Percentiles rank a stretch among this genome's conserved stretches.
These are phyloP conservation scores for Lophiostoma macrostomum DNA, from an alignment of 495 filamentous ascomycete species.

Conservation along the genomic window DNA sequence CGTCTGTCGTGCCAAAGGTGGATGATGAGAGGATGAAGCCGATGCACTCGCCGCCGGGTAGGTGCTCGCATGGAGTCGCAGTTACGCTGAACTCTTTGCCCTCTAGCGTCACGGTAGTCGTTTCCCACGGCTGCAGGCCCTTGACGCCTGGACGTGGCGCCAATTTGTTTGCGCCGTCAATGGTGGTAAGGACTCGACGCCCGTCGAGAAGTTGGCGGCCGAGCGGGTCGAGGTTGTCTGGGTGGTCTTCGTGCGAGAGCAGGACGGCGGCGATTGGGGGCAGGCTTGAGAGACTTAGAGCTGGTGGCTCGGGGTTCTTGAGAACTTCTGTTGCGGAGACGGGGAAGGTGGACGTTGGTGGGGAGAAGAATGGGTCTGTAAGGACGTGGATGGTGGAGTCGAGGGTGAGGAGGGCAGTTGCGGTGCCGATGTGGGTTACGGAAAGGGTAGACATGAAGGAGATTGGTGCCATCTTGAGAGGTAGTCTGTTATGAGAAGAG, in stretches of 20 bases:
- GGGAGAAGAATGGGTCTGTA: conserved; percentile 55
- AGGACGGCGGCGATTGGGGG: conserved; percentile 53
- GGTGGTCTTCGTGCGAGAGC: conserved; percentile 56
- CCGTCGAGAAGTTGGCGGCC: conserved; percentile 45
- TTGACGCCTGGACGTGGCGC: conserved; percentile 39
- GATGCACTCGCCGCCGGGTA: conserved; percentile 49
- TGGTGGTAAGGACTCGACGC: conserved; percentile 50
- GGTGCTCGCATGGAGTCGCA: conserved; percentile 48
- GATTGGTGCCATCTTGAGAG: background rate
- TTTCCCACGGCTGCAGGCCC: conserved; percentile 37
- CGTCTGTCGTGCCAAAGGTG: conserved; percentile 45
- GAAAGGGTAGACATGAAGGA: background rate
- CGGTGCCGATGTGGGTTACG: conserved; percentile 52
- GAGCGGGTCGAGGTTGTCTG: conserved; percentile 51
- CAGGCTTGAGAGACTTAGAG: conserved; percentile 41
- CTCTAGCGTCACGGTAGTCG: background rate
- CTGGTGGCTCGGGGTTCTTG: conserved; percentile 40
- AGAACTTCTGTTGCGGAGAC: conserved; percentile 33
- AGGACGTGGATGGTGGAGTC: conserved; percentile 48
- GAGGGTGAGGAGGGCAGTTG: conserved; percentile 51
- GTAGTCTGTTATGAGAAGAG: no score
- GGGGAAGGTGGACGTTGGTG: conserved; percentile 44
- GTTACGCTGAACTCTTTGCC: conserved; percentile 34
- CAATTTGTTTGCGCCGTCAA: conserved; percentile 32
- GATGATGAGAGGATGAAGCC: conserved; percentile 48